A percentile compares a stretch with the other conserved stretches of the same genome.
These are phyloP conservation scores for Lavandula angustifolia DNA, from an alignment of 257 asterid species.

Conservation along the genomic window DNA sequence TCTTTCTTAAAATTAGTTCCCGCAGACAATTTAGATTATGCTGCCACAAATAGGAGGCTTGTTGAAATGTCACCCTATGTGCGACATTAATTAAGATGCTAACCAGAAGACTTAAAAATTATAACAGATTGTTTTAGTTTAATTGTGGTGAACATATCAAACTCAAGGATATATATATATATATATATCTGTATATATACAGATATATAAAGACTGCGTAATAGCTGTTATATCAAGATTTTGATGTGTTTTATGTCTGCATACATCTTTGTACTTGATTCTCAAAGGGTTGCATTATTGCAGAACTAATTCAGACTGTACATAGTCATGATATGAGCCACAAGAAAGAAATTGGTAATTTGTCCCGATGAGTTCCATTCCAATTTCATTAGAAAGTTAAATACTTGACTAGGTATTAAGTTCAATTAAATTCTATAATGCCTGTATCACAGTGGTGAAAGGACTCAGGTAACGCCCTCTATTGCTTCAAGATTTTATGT, in stretches of 20 bases:
- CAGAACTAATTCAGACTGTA: conserved; percentile 10
- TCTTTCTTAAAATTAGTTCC: not conserved
- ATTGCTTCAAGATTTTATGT: not conserved
- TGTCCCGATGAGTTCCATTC: not conserved
- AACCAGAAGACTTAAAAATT: not conserved
- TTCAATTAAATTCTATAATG: too few species aligned
- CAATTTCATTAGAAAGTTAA: too few species aligned
- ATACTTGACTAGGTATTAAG: too few species aligned
- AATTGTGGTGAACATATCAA: not conserved
- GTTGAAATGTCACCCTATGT: not conserved
- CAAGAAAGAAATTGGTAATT: not conserved
- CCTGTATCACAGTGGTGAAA: too few species aligned
- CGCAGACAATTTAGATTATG: not conserved
- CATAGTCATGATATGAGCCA: conserved; percentile 8
- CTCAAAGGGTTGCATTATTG: not conserved
- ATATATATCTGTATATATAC: too few species aligned
- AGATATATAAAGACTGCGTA: conserved; percentile 7
- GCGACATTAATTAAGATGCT: not conserved
- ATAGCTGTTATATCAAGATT: conserved; percentile 16
- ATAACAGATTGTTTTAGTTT: not conserved
- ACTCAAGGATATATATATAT: conserved; percentile 1
- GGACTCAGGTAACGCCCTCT: too few species aligned
- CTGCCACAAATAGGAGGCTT: not conserved
- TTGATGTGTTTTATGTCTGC: not conserved
- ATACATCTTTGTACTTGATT: conserved; percentile 8